These are phyloP conservation scores for Penicillium maclennaniae DNA, from an alignment of 495 filamentous ascomycete species.

Conservation along the genomic window DNA sequence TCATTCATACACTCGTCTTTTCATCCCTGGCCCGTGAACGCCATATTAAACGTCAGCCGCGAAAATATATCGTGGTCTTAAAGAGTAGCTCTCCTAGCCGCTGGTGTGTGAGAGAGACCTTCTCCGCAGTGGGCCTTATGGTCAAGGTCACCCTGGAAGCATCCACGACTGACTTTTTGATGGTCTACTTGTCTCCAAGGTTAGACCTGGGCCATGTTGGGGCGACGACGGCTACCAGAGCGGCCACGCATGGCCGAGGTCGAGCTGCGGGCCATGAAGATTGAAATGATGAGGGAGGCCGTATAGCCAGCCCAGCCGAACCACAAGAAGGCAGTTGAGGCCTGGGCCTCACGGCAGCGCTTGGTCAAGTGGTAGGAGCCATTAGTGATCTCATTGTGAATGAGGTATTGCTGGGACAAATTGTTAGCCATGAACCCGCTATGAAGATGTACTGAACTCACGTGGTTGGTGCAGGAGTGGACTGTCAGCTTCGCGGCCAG, in stretches of 20 bases:
- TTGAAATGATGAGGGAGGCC: slow-evolving; percentile 50
- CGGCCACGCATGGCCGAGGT: slow-evolving; percentile 41
- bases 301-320: slow-evolving; percentile 62
- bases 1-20: slow-evolving; percentile 6
- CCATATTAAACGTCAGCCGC: background rate
- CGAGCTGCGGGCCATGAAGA: slow-evolving; percentile 37
- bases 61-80: background rate
- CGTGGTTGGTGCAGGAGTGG: slow-evolving; percentile 60
- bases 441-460: slow-evolving; percentile 23
- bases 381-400: slow-evolving; percentile 56
- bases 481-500: slow-evolving; percentile 54
- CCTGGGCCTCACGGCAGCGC: slow-evolving; percentile 68
- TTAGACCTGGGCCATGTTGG: slow-evolving; percentile 65
- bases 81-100: background rate
- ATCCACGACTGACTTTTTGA: background rate
- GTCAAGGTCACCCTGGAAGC: background rate
- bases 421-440: background rate
- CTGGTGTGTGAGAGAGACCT: background rate
- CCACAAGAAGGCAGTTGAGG: slow-evolving; percentile 66
- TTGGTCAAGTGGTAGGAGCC: slow-evolving; percentile 50
- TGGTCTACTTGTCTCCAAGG: background rate
- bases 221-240: slow-evolving; percentile 44
- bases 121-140: background rate
- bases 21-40: background rate
- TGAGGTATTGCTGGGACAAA: slow-evolving; percentile 39